Evolutionary conservation across 495 filamentous ascomycete genomes (phyloP), one percentile per base, ranked within the genome.

Genomic region (Peziza echinospora): DNA sequence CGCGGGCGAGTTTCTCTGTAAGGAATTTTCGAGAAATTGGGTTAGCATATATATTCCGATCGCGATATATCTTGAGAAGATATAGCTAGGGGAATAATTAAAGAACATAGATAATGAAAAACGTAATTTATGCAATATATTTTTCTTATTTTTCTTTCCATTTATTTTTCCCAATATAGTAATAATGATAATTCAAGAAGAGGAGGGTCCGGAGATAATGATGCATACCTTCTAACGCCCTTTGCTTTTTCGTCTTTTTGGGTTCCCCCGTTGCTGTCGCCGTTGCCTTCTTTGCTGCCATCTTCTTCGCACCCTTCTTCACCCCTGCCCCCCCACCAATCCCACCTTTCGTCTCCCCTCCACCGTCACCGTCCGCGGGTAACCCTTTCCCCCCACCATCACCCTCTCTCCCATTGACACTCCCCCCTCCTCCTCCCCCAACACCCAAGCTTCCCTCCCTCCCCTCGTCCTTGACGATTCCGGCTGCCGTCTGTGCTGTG

Each of bases 241-340:
- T 76, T 21, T 77, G 75, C 66, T 96, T 96, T 46, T 87, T 71
- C 70, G 94, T 96, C 75, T 93, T 94, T 25, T 77, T 77, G 61
- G 80, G 85, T 6, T 71, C 71, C 0, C 67, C 71, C 41, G 16
- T 43, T 11, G 10, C 41, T 22, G n/a, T 43, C 41, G 16, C 22
- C 4, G 41, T 21, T 11, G 41, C 41, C 41, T 19, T 43, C 4
- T 43, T 43, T 11, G 71, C 71, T 26, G 67, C 67, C 37, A 77
- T 75, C 0, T 71, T 71, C n/a, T n/a, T n/a, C n/a, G n/a, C n/a
- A n/a, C n/a, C n/a, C 64, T 80, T 80, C 59, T 76, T 75, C 9
- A 64, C 71, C n/a, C n/a, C n/a, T n/a, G n/a, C n/a, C n/a, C n/a
- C n/a, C n/a, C n/a, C n/a, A n/a, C n/a, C n/a, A n/a, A n/a, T 0